Evolutionary conservation across 345 rosid species (phyloP).

Genomic region (Raphanus raphanistrum): DNA sequence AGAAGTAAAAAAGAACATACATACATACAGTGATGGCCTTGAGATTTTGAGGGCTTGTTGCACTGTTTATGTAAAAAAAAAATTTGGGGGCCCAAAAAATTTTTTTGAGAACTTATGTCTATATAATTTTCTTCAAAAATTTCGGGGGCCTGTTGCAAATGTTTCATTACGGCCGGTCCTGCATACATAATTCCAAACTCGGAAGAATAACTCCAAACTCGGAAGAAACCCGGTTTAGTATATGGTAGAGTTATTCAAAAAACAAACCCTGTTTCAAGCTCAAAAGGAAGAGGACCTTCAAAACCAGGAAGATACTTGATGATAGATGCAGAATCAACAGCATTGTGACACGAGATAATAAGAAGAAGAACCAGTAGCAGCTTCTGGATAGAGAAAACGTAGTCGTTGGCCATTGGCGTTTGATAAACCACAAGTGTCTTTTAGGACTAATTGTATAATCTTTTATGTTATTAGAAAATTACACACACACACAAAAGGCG

Average conservation of each 20-base stretch:
- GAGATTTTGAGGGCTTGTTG: no score
- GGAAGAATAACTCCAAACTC: background rate
- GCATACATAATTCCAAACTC: no score
- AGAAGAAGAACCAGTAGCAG: background rate
- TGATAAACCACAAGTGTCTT: background rate
- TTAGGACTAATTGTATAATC: background rate
- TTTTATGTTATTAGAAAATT: background rate
- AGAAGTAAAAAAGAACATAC: background rate
- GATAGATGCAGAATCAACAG: background rate
- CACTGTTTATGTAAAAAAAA: no score
- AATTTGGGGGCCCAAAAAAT: no score
- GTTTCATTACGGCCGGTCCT: no score
- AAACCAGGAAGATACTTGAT: conserved; percentile 14
- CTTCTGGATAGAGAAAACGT: background rate
- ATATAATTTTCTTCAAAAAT: no score
- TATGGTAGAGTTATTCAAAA: background rate
- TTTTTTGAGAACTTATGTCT: no score
- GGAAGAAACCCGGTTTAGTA: background rate
- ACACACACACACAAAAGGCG: background rate
- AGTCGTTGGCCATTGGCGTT: background rate
- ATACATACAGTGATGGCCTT: no score
- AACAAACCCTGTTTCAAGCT: conserved; percentile 14
- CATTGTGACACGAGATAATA: background rate
- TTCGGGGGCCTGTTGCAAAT: no score
- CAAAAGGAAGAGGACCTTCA: conserved; percentile 15